Evolutionary conservation across 805 yeast genomes (phyloP), one percentile per base, ranked within the genome.

Genomic region (Starmerella ratchasimensis): DNA sequence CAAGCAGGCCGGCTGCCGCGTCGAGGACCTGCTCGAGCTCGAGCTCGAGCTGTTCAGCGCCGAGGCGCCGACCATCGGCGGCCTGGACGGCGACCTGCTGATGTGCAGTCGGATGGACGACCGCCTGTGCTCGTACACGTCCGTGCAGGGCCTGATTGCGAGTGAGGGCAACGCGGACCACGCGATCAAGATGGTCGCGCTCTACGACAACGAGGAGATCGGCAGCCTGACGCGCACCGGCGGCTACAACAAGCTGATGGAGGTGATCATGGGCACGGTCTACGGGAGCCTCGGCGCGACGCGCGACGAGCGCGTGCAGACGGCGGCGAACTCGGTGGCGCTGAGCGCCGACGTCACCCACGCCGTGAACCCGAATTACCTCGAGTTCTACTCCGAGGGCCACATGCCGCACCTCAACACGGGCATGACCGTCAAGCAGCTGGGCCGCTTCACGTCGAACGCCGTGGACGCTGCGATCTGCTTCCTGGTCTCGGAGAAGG

Each of bases 191-290:
- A 57, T 75, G 38, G 82, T 76, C 2, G 76, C 77, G 3, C 62
- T 79, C 44, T 88, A 90, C 57, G 98, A 88, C 56, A 96, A 90
- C 58, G 98, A 88, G 60, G 98, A 88, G 59, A 70, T 88, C 50
- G 98, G 98, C 1, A 84, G 96, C 1, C 66, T 75, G 14, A 78
- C 94, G 13, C 94, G 94, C n/a, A 95, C 86, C 58, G 98, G 98
- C 48, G 98, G 97, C 2, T 86, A 81, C 54, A 83, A 95, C 3
- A 79, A 84, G 43, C 81, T 90, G 55, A 62, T 88, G 42, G 93
- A 93, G 23, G 80, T 82, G 48, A 65, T 80, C 24, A 58, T 86
- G 37, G 72, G 69, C 44, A 71, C 95, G 54, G 58, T 86, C 31
- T 68, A 83, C 2, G 36, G 34, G 31, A 39, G 46, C 78, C 71